Evolutionary conservation across 306 rosid species (phyloP), one percentile per base, ranked within the genome.

Genomic region (Castanopsis chinensis): DNA sequence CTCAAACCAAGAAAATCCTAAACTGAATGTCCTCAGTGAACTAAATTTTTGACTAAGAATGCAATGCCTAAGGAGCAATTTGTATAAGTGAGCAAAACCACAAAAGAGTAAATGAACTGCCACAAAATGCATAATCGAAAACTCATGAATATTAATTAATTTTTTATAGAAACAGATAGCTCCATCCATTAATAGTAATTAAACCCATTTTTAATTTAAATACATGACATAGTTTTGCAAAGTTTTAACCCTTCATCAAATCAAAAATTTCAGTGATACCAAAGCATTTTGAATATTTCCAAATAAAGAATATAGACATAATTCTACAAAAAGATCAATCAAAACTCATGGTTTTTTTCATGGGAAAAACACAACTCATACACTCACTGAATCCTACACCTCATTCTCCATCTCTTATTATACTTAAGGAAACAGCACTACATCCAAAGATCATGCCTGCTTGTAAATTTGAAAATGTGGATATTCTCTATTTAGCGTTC

Each of bases 1-100:
- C 69, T 28, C 14, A 57, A 80, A 78, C 55, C 18, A 52, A 78
- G 28, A 23, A 25, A 52, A 75, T 59, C 71, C 60, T 18, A 8
- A 59, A 45, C 57, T 37, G 8, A 49, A 77, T n/a, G 72, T 6
- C 67, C 20, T 54, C 45, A 14, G 30, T 65, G 41, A 77, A 32
- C 63, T 1, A 65, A 77, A 32, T 60, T 84, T 76, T 23, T 79
- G 21, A 76, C 71, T 61, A 70, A 30, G 33, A 15, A 14, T 63
- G 32, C 45, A 12, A 61, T 72, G 75, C 49, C 60, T 69, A 45
- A 67, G 17, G 63, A 67, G 41, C 25, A 71, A 55, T 15, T 33
- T 18, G 51, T 61, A 75, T 25, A 20, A 63, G 76, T 32, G 72
- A 76, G 41, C 77, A 56, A 64, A 28, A 8, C 21, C 45, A 64